Evolutionary conservation across 441 rosid genomes (phyloP).

Genomic region (Gossypium davidsonii): DNA sequence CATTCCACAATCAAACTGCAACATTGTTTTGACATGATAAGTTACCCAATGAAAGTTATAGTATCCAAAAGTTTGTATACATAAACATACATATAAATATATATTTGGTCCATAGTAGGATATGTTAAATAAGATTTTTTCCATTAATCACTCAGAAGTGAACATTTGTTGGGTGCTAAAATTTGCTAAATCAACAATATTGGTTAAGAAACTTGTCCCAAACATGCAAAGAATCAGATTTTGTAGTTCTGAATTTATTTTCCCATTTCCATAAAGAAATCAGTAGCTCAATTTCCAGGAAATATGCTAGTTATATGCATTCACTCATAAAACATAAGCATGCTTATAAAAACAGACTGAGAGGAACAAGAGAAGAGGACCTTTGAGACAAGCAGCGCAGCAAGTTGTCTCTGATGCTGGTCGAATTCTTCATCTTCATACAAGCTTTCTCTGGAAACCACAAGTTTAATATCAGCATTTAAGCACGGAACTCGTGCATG

Average conservation of each 20-base stretch:
- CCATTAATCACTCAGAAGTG: background rate
- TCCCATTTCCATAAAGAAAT: background rate
- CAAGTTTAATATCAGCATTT: slow-evolving; percentile 6
- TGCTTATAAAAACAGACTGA: background rate
- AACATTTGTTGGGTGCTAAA: background rate
- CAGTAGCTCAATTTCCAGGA: background rate
- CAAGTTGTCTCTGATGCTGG: slow-evolving; percentile 84
- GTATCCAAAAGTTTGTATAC: background rate
- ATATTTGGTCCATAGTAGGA: no score
- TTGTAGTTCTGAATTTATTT: background rate
- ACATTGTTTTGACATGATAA: background rate
- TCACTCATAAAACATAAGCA: background rate
- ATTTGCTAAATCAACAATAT: background rate
- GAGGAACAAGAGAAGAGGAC: slow-evolving; percentile 26
- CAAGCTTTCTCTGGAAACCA: slow-evolving; percentile 68
- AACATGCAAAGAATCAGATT: background rate
- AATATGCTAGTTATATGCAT: background rate
- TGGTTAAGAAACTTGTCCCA: background rate
- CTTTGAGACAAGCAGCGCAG: slow-evolving; percentile 91
- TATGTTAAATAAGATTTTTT: background rate
- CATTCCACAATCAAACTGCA: background rate
- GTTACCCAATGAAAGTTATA: background rate
- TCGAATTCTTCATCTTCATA: slow-evolving; percentile 95
- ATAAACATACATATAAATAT: background rate
- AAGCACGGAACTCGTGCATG: background rate